Conservation (phyloP, 2,329 filamentous ascomycete genomes). For the Trichoderma citrinoviride region DNA sequence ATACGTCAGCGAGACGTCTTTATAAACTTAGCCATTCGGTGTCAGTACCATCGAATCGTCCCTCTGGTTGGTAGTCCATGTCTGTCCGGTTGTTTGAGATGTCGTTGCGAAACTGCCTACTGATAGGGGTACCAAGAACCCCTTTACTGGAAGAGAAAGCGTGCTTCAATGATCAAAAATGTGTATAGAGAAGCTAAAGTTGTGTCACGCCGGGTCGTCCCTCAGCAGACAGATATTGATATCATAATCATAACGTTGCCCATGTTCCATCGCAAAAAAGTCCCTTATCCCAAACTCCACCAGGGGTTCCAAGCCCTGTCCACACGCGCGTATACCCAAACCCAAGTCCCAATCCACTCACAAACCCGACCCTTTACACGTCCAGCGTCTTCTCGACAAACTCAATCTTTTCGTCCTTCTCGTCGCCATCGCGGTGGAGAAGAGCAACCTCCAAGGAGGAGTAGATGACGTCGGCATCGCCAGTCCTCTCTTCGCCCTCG, state of each 20-base stretch:
- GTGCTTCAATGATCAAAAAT: background rate
- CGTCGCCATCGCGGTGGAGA: conserved; percentile 24
- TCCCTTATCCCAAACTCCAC: conserved; percentile 12
- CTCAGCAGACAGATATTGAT: background rate
- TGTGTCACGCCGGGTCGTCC: background rate
- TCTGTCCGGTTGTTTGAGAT: background rate
- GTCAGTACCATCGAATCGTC: too few species aligned
- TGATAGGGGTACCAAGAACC: background rate
- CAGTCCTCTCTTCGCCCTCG: conserved; percentile 30
- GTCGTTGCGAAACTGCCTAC: background rate
- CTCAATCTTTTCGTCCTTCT: conserved; percentile 20
- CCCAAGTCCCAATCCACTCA: background rate
- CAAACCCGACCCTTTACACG: background rate
- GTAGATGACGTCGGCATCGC: conserved; percentile 25
- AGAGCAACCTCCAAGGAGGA: conserved; percentile 25
- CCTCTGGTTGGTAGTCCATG: too few species aligned
- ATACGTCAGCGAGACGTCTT: background rate
- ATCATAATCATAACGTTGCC: conserved; percentile 13
- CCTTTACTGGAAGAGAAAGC: background rate
- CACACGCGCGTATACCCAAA: background rate
- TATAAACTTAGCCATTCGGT: too few species aligned
- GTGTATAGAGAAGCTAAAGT: conserved; percentile 2
- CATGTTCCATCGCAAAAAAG: conserved; percentile 10
- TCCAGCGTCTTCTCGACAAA: conserved; percentile 19
- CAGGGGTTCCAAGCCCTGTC: conserved; percentile 3